Percentiles rank a stretch among this genome's conserved stretches.
phyloP scores from a whole-genome alignment of 2,329 filamentous ascomycete genomes.

The Colletotrichum gloeosporioides region DNA sequence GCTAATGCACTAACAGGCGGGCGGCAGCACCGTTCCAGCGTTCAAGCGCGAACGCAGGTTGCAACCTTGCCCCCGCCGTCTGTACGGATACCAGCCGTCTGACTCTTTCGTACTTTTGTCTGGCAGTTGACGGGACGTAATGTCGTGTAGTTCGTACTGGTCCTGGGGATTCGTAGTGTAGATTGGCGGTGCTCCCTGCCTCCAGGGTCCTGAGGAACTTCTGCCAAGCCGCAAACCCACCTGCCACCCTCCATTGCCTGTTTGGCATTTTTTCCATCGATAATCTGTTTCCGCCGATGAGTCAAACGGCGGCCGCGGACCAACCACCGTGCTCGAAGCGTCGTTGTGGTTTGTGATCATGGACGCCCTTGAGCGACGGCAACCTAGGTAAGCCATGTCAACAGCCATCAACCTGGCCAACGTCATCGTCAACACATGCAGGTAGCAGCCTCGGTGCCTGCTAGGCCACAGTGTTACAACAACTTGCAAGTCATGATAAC shows the following conservation, averaged over 20 bases:
- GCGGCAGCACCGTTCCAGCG: not conserved
- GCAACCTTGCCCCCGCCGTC: not conserved
- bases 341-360: not conserved
- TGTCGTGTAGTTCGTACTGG: not conserved
- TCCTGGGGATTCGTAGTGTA: not conserved
- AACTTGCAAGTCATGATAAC: not conserved
- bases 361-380: not conserved
- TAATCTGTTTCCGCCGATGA: conserved; percentile 4
- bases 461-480: not conserved
- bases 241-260: not conserved
- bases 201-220: conserved; percentile 19
- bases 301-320: conserved; percentile 9
- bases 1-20: conserved; percentile 12
- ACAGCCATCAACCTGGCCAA: not conserved
- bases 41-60: not conserved
- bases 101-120: not conserved
- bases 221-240: conserved; percentile 17
- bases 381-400: not conserved
- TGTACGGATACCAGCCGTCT: not conserved
- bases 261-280: not conserved
- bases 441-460: not conserved
- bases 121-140: not conserved
- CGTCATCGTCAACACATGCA: not conserved
- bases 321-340: not conserved
- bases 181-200: not conserved